These are phyloP conservation scores for Suhomyces prunicola DNA, from an alignment of 805 yeast species.

Conservation along the genomic window DNA sequence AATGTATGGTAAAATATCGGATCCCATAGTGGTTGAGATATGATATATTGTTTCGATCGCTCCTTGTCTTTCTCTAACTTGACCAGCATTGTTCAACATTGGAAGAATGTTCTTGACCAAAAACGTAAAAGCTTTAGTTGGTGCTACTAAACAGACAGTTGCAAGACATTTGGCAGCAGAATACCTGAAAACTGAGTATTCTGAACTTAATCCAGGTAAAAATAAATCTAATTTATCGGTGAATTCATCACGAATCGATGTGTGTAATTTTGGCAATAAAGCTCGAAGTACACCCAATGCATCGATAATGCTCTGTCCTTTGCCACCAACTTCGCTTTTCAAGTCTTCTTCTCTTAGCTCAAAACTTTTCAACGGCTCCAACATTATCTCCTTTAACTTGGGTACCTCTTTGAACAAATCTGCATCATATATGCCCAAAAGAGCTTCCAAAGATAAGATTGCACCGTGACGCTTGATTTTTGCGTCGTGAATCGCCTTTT, in stretches of 20 bases:
- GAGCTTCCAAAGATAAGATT: conserved; percentile 57
- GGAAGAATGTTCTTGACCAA: conserved; percentile 79
- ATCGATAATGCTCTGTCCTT: conserved; percentile 82
- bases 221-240: conserved; percentile 38
- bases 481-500: conserved; percentile 67
- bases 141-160: conserved; percentile 64
- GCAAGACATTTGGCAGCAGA: conserved; percentile 90
- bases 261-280: conserved; percentile 58
- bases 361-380: conserved; percentile 56
- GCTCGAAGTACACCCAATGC: conserved; percentile 80
- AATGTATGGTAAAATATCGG: conserved; percentile 86
- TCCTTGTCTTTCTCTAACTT: conserved; percentile 78
- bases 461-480: conserved; percentile 85
- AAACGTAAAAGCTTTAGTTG: conserved; percentile 70
- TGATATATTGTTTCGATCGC: conserved; percentile 90
- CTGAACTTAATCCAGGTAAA: conserved; percentile 59
- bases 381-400: conserved; percentile 59
- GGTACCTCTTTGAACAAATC: conserved; percentile 60
- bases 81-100: conserved; percentile 71
- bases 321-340: conserved; percentile 6
- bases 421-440: conserved; percentile 53
- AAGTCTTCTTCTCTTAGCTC: conserved; percentile 26
- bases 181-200: conserved; percentile 80
- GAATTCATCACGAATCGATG: conserved; percentile 47
- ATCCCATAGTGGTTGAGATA: conserved; percentile 79